Base-by-base conservation (phyloP, 2,329 filamentous ascomycete genomes). In the Catunica adiposa region DNA sequence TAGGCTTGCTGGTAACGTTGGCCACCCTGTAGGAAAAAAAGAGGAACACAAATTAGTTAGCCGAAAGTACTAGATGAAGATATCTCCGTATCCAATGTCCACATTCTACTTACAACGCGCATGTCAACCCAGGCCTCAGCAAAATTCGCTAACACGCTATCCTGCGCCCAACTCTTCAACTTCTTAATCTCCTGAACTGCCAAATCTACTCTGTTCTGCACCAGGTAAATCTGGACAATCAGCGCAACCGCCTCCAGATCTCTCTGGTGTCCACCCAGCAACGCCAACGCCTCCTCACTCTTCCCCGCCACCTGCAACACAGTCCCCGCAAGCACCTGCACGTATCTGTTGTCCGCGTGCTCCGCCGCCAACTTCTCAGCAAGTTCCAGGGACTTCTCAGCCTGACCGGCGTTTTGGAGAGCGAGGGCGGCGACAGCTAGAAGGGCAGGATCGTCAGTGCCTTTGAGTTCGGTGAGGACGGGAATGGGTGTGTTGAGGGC, bases 1-100 rank as follows among this genome's bases (percentile, higher is more conserved):
- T 94, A 97, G 17, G 90, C 84, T 65, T 92, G 86, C 66, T 97
- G 92, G 70, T 97, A 97, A 68, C 88, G 92, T 63, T 95, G 89
- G 62, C 89, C 89, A 65, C 90, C 90, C 84, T 94, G n/a, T n/a
- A n/a, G n/a, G n/a, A 59, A 25, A 55, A 5, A 34, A 31, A 40
- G 26, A n/a, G 17, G 9, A 58, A 72, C 61, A 69, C 29, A 34
- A 64, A n/a, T 51, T 51, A 51, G 48, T 53, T 9, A n/a, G 17
- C 11, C 34, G 4, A 20, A 4, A 15, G 14, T 7, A 17, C 15
- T 20, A 29, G 7, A 48, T 20, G 14, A 25, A 47, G 31, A 20
- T n/a, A 14, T 37, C 17, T 34, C 29, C 29, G 29, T 34, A 34
- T n/a, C n/a, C n/a, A 50, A 50, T 34, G 5, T 34, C 29, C 29